These are phyloP conservation scores for Citrullus mucosospermus DNA, from an alignment of 306 rosid genomes.

Conservation along the genomic window DNA sequence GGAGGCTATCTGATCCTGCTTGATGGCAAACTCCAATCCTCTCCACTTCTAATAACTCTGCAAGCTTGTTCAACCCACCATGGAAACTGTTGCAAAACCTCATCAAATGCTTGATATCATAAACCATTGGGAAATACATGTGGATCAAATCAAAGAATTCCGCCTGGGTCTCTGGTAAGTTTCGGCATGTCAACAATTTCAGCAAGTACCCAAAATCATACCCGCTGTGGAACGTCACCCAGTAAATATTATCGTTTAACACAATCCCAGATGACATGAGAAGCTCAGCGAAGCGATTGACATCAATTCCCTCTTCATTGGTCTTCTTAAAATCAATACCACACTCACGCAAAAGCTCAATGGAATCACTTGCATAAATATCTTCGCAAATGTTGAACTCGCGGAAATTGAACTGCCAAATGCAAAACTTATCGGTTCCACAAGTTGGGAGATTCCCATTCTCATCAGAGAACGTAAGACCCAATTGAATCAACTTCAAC, in stretches of 20 bases:
- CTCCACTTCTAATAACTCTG: slow-evolving; percentile 52
- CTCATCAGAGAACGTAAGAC: slow-evolving; percentile 74
- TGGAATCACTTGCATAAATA: slow-evolving; percentile 50
- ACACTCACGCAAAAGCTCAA: slow-evolving; percentile 44
- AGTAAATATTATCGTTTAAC: slow-evolving; percentile 29
- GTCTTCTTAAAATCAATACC: slow-evolving; percentile 61
- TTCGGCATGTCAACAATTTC: slow-evolving; percentile 47
- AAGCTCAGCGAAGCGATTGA: slow-evolving; percentile 42
- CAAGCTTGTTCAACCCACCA: slow-evolving; percentile 58
- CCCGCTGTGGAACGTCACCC: slow-evolving; percentile 66
- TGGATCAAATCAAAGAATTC: slow-evolving; percentile 48
- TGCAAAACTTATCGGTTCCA: slow-evolving; percentile 33
- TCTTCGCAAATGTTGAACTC: slow-evolving; percentile 48
- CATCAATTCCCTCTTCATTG: slow-evolving; percentile 55
- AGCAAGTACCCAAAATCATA: slow-evolving; percentile 62
- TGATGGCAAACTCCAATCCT: slow-evolving; percentile 57
- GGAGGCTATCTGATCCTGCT: slow-evolving; percentile 61
- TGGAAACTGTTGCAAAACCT: slow-evolving; percentile 64
- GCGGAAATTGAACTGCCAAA: slow-evolving; percentile 64
- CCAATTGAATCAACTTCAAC: slow-evolving; percentile 85
- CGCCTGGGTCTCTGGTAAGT: slow-evolving; percentile 33
- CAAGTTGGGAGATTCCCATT: slow-evolving; percentile 65
- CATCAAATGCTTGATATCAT: slow-evolving; percentile 64
- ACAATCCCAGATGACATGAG: slow-evolving; percentile 57
- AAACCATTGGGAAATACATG: slow-evolving; percentile 37